phyloP scores from a whole-genome alignment of 1,139 yeast species.

The Citeromyces siamensis region DNA sequence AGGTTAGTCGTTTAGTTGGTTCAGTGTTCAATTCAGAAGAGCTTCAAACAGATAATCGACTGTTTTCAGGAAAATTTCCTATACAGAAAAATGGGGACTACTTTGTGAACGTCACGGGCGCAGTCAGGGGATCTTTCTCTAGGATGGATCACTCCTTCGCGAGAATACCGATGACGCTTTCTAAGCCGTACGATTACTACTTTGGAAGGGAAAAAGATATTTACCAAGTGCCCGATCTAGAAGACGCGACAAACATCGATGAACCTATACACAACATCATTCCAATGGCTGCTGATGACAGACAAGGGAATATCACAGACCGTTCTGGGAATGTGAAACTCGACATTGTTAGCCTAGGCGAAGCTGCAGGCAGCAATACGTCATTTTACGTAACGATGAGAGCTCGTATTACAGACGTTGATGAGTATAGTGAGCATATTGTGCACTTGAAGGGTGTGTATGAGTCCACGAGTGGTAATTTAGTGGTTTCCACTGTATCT shows the following conservation, averaged over 20 bases:
- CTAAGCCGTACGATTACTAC: constrained; percentile 24
- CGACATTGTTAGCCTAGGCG: constrained; percentile 8
- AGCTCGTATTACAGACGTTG: constrained; percentile 22
- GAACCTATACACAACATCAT: constrained; percentile 10
- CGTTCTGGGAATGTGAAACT: constrained; percentile 11
- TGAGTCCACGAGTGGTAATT: constrained; percentile 56
- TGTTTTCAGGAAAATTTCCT: neutral
- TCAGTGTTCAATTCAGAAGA: constrained; percentile 35
- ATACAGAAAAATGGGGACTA: constrained; percentile 19
- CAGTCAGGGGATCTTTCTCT: constrained; percentile 32
- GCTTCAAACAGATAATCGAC: neutral
- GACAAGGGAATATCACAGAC: constrained; percentile 19
- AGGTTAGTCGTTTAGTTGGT: constrained; percentile 32
- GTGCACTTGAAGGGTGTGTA: constrained; percentile 55
- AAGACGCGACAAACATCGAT: constrained; percentile 17
- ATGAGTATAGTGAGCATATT: constrained; percentile 30
- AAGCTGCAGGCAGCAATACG: constrained; percentile 9
- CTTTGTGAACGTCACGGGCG: constrained; percentile 39
- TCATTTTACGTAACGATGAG: constrained; percentile 12
- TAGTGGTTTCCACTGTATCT: constrained; percentile 51
- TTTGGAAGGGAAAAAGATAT: constrained; percentile 19
- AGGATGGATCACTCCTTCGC: constrained; percentile 11
- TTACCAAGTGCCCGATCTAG: constrained; percentile 17
- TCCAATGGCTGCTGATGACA: constrained; percentile 16
- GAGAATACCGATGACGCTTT: constrained; percentile 25